Percentiles rank a stretch among this genome's conserved stretches.
Conservation (phyloP, 2,329 filamentous ascomycete species). For the Ophiognomonia clavigignenti-juglandacearum region DNA sequence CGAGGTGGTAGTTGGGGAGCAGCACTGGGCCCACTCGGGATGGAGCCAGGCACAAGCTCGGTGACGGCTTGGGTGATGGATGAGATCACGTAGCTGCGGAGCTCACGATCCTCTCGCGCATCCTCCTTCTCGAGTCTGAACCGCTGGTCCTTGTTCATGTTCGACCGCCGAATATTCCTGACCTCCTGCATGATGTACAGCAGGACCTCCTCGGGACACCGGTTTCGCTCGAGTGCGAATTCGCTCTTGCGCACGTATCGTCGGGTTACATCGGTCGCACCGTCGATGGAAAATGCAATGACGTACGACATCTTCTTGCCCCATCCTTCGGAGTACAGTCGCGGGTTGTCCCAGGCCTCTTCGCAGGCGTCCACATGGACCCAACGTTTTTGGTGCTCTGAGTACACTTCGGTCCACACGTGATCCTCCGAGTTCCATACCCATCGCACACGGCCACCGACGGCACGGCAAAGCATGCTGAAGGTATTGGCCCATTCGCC, state of each 20-base stretch:
- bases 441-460: constrained; percentile 89
- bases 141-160: constrained; percentile 80
- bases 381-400: constrained; percentile 88
- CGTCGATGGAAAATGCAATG: constrained; percentile 92
- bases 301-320: constrained; percentile 95
- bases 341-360: constrained; percentile 90
- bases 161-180: constrained; percentile 73
- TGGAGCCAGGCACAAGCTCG: constrained; percentile 53
- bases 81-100: constrained; percentile 68
- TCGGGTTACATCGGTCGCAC: constrained; percentile 61
- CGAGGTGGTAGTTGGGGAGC: constrained; percentile 22
- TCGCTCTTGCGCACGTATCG: constrained; percentile 68
- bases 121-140: constrained; percentile 80
- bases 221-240: constrained; percentile 68
- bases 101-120: constrained; percentile 67
- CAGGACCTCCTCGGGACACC: constrained; percentile 83
- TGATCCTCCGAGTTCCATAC: constrained; percentile 98
- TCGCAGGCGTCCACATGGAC: constrained; percentile 96
- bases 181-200: constrained; percentile 92
- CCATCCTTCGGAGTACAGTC: constrained; percentile 92
- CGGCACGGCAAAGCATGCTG: constrained; percentile 92
- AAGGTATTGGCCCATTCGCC: constrained; percentile 99
- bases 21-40: constrained; percentile 11
- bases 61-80: constrained; percentile 70
- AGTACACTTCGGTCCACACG: constrained; percentile 97